A percentile compares a stretch with the other conserved stretches of the same genome.
These are phyloP conservation scores for Euphorbia neoarborescens DNA, from an alignment of 441 rosid genomes.

Conservation along the genomic window DNA sequence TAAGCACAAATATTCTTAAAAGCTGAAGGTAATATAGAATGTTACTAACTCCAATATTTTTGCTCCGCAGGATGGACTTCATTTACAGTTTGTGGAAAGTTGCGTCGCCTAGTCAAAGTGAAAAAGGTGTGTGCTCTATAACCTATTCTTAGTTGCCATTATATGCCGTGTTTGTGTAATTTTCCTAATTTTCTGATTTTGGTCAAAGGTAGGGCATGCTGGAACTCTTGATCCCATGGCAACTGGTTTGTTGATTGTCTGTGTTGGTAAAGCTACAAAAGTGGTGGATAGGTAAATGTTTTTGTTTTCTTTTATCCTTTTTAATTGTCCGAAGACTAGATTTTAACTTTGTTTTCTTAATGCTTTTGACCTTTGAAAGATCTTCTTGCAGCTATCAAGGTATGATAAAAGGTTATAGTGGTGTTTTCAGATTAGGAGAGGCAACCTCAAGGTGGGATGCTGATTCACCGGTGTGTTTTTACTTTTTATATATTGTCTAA, in stretches of 20 bases:
- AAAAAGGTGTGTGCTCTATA: slow-evolving; percentile 72
- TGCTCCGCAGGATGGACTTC: slow-evolving; percentile 81
- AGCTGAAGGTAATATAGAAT: background rate
- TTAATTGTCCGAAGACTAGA: background rate
- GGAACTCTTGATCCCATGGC: slow-evolving; percentile 99
- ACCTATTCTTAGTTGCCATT: slow-evolving; percentile 5
- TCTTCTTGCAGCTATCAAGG: slow-evolving; percentile 72
- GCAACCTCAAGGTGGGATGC: slow-evolving; percentile 96
- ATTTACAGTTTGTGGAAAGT: slow-evolving; percentile 94
- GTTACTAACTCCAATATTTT: background rate
- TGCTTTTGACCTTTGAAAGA: slow-evolving; percentile 13
- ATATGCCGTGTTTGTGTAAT: background rate
- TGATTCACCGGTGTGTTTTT: slow-evolving; percentile 69
- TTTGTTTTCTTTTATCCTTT: background rate
- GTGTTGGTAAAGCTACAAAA: slow-evolving; percentile 86
- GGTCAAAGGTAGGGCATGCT: slow-evolving; percentile 82
- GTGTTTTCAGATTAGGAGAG: slow-evolving; percentile 91
- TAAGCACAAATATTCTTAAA: slow-evolving; percentile 2
- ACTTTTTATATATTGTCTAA: slow-evolving; percentile 8
- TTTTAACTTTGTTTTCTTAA: background rate
- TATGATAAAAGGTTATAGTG: slow-evolving; percentile 82
- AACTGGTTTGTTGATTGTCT: slow-evolving; percentile 81
- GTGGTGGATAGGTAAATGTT: slow-evolving; percentile 59
- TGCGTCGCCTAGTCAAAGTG: slow-evolving; percentile 76
- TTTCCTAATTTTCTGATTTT: slow-evolving; percentile 15